These are phyloP conservation scores for Tetrastigma voinierianum DNA, from an alignment of 164 flowering plant genomes.

Conservation along the genomic window DNA sequence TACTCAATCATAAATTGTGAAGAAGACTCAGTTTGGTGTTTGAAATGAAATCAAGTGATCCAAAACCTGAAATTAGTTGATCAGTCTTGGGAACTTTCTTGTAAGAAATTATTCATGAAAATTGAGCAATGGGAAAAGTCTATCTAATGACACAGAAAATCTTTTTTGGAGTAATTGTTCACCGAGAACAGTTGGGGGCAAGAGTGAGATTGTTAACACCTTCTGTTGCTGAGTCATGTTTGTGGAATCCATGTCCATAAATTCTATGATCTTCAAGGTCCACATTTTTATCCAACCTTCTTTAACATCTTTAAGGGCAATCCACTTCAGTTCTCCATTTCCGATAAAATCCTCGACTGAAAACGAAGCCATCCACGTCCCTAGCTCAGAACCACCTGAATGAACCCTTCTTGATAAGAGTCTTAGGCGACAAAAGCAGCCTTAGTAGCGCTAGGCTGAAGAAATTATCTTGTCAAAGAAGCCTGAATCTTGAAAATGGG, in stretches of 20 bases:
- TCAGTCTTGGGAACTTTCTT: no score
- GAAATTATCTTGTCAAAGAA: neutral
- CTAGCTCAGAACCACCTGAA: neutral
- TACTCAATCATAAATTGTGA: no score
- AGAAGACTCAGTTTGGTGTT: no score
- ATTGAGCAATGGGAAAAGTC: neutral
- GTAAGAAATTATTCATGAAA: neutral
- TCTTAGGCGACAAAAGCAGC: neutral
- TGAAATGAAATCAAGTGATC: no score
- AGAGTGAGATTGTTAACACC: slow-evolving; percentile 21
- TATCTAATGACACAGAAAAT: neutral
- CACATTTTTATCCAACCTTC: slow-evolving; percentile 91
- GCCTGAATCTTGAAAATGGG: no score
- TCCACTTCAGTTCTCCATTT: slow-evolving; percentile 51
- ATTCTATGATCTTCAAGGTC: slow-evolving; percentile 73
- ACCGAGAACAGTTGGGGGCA: neutral
- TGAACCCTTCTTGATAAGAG: neutral
- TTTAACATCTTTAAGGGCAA: slow-evolving; percentile 52
- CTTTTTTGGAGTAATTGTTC: neutral
- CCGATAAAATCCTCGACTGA: slow-evolving; percentile 75
- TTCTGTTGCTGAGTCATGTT: slow-evolving; percentile 64
- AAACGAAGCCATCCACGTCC: slow-evolving; percentile 58
- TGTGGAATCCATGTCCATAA: slow-evolving; percentile 60
- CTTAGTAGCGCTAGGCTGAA: slow-evolving; percentile 1
- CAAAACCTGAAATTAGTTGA: no score